Base-by-base conservation (phyloP, 169 alveolate genomes). In the Plasmodium gallinaceum region DNA sequence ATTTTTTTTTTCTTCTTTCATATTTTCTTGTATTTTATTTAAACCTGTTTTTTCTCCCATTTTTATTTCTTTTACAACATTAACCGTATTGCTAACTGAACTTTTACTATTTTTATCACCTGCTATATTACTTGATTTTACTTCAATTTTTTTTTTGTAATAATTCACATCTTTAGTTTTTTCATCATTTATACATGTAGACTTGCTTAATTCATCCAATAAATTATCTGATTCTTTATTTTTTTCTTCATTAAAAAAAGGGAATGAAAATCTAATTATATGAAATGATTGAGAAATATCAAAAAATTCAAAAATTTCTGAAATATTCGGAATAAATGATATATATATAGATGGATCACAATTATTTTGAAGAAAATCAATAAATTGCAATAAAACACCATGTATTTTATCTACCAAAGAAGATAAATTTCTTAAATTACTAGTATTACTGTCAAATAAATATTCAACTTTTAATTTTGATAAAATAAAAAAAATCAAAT, bases 381-480 rank as follows among this genome's bases (percentile, higher is more conserved):
- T 52, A 37, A 64, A 78, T 9, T 78, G 89, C 16, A 78, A 42
- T n/a, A 78, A 69, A 5, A 78, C 76, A 2, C 60, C 58, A 78
- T 78, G 70, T 24, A 64, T 69, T 51, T 78, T 64, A 20, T 78
- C 89, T 0, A 78, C 51, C 9, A 78, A 16, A 7, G 70, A 64
- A 5, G 89, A 78, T 10, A 78, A 6, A 24, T 78, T 78, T 65
- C 76, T 78, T 64, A 78, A 54, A 58, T 78, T 78, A 51, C 24
- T 64, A 0, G 89, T 78, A 42, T 78, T 78, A 65, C 89, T 78
- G 51, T 78, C 89, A 69, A 51, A 78, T 51, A 78, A 58, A 69
- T 78, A 78, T 62, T 78, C 89, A 51, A 64, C 48, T 78, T 78
- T 78, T 42, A 78, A 48, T 78, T 78, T 78, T 2, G 89, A 78